Base-by-base conservation (phyloP, 2,329 filamentous ascomycete genomes). In the Simplicillium sp. region DNA sequence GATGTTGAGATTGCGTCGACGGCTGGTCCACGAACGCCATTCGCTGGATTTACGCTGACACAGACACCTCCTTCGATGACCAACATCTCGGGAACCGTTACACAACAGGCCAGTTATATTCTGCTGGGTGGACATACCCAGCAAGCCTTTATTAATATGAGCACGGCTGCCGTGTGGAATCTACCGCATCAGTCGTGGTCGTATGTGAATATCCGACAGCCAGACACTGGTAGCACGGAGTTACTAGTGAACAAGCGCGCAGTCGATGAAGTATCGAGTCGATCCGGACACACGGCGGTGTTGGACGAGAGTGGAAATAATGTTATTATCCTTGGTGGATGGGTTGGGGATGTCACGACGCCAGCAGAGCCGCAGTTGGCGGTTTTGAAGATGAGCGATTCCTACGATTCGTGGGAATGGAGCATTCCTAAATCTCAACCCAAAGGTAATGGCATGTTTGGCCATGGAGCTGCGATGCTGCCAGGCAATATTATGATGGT, bases 131-230 rank as follows among this genome's bases (percentile, higher is more conserved):
- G 90, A 1, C 88, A 96, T 56, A 94, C 88, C 0, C 70, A 78
- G 50, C 62, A 68, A 13, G 89, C 88, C 0, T 96, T 95, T 56
- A 82, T 96, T 64, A 94, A 96, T 58, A 96, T 94, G 83, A 94
- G 87, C 42, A 86, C 87, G 34, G 77, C 90, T 1, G 90, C 88
- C 0, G 67, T 96, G 2, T 95, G 89, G 70, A 89, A 80, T 40
- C 67, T 96, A 7, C 90, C 90, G 0, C 84, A 94, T 53, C 80
- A 88, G 54, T 82, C 76, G 40, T 97, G 90, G 90, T 82, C 78
- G 20, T 96, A 90, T 57, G 67, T 94, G 18, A 68, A 73, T 1
- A 77, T 89, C n/a, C 65, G 73, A 12, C 60, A 66, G 4, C 64
- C 70, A 2, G 44, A 43, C 2, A 17, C 52, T 3, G 49, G 61